phyloP scores from a whole-genome alignment of 805 yeast species.

The Spathaspora girioi region DNA sequence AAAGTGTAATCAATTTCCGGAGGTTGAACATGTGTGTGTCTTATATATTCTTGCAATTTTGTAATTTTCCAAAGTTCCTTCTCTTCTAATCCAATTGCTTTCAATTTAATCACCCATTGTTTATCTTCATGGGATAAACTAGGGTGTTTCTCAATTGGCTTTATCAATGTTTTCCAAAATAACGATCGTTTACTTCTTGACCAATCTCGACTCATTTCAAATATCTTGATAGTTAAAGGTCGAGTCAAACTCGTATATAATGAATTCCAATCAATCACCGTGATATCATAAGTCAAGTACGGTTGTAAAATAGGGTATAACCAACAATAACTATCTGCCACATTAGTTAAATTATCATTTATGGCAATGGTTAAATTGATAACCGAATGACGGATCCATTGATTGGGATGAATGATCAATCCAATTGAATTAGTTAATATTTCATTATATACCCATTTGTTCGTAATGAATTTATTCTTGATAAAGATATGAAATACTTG shows the following conservation, averaged over 20 bases:
- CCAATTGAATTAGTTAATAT: constrained; percentile 37
- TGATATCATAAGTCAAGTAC: constrained; percentile 72
- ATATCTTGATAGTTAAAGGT: constrained; percentile 65
- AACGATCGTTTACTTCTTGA: constrained; percentile 56
- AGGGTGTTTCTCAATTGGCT: background rate
- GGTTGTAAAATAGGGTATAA: constrained; percentile 77
- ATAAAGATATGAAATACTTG: constrained; percentile 34
- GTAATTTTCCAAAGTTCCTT: constrained; percentile 82
- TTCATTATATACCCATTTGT: constrained; percentile 32
- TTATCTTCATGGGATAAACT: constrained; percentile 59
- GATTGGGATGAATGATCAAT: constrained; percentile 80
- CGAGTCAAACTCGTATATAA: constrained; percentile 64
- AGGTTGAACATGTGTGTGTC: constrained; percentile 40
- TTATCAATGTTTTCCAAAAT: constrained; percentile 54
- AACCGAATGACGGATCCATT: constrained; percentile 73
- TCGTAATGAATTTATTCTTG: constrained; percentile 28
- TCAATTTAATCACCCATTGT: constrained; percentile 68
- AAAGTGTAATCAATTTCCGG: background rate
- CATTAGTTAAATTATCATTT: constrained; percentile 53
- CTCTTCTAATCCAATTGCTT: constrained; percentile 68
- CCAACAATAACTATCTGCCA: constrained; percentile 79
- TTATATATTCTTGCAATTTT: constrained; percentile 64
- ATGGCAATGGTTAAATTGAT: constrained; percentile 59
- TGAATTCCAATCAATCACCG: constrained; percentile 61
- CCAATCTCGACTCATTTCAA: constrained; percentile 67